Percentiles rank a stretch among this genome's conserved stretches.
phyloP scores from a whole-genome alignment of 176 grass and related monocot species.

The Phragmites australis region DNA sequence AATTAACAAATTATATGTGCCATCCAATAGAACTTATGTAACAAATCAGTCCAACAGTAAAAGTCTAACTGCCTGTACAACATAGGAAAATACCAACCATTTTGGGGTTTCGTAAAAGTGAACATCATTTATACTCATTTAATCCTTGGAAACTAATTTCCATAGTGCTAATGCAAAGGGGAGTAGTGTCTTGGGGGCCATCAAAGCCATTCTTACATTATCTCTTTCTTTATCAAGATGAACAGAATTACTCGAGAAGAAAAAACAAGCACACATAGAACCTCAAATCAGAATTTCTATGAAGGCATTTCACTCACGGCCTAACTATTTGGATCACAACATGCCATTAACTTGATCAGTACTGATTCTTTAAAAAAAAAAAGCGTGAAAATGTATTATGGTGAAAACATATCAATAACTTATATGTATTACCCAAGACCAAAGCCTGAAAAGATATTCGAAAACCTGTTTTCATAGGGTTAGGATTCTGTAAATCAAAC shows the following conservation, averaged over 20 bases:
- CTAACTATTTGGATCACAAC: neutral
- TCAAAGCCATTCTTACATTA: too few relatives aligned
- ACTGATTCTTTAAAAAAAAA: neutral
- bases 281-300: neutral
- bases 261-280: neutral
- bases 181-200: too few relatives aligned
- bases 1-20: neutral
- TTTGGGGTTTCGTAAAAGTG: neutral
- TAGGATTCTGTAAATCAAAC: neutral
- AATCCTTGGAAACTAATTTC: neutral
- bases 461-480: neutral
- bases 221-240: slow-evolving; percentile 1
- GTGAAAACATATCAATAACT: neutral
- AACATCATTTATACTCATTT: neutral
- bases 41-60: neutral
- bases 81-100: neutral
- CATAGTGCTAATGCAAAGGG: neutral
- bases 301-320: neutral
- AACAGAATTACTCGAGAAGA: neutral
- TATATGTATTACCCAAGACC: neutral
- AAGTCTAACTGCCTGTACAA: neutral
- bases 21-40: neutral
- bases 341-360: neutral
- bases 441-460: neutral
- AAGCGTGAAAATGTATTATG: neutral